Percentiles rank a stretch among this genome's conserved stretches.
These are phyloP conservation scores for Taphrina sp. DNA, from an alignment of 1,139 yeast genomes.

Conservation along the genomic window DNA sequence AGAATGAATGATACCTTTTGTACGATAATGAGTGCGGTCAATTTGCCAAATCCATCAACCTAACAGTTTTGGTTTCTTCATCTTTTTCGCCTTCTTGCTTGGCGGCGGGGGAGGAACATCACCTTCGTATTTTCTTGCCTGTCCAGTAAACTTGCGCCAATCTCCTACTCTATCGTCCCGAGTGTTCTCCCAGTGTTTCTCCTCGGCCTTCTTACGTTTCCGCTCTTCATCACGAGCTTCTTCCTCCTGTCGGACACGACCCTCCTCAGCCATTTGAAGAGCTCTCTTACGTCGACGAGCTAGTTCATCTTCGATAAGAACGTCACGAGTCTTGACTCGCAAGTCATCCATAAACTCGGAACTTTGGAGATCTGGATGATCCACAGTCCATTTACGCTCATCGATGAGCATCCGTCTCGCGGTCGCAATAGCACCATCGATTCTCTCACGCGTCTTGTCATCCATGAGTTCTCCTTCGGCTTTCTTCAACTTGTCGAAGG, in stretches of 20 bases:
- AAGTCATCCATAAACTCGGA: conserved; percentile 48
- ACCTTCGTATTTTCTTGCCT: conserved; percentile 44
- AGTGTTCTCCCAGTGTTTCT: conserved; percentile 61
- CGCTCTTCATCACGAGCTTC: conserved; percentile 44
- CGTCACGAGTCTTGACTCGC: conserved; percentile 48
- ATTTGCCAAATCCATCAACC: conserved; percentile 8
- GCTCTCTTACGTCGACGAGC: conserved; percentile 47
- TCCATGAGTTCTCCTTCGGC: conserved; percentile 47
- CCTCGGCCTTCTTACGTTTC: conserved; percentile 46
- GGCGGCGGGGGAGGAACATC: conserved; percentile 29
- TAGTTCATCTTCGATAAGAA: conserved; percentile 50
- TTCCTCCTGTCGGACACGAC: conserved; percentile 47
- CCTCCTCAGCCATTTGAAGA: conserved; percentile 47
- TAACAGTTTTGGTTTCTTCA: conserved; percentile 39
- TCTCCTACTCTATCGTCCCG: conserved; percentile 59
- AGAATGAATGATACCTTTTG: no score
- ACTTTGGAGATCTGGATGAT: conserved; percentile 46
- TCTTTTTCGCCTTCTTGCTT: conserved; percentile 45
- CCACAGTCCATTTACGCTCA: conserved; percentile 50
- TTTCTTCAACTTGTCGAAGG: conserved; percentile 55
- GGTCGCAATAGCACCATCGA: conserved; percentile 50
- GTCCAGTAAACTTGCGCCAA: conserved; percentile 58
- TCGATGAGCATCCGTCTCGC: conserved; percentile 49
- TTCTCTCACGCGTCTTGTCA: conserved; percentile 42
- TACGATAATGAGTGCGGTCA: no score